Conservation (phyloP, 495 filamentous ascomycete species). For the Rhypophila decipiens region DNA sequence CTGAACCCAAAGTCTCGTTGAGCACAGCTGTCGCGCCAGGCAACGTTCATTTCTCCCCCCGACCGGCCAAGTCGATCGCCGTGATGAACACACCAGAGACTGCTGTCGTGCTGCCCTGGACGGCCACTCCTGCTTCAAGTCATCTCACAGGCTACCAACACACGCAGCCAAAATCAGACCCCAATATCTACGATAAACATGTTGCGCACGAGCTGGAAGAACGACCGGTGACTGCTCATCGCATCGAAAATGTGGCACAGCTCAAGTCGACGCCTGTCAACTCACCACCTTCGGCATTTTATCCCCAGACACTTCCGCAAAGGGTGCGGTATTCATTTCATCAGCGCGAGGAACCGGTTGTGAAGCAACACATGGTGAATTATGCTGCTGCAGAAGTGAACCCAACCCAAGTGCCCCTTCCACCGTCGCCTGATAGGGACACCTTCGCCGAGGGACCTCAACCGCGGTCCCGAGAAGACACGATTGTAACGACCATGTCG, state of each 20-base stretch:
- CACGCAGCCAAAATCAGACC: slow-evolving; percentile 36
- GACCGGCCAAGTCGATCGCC: slow-evolving; percentile 27
- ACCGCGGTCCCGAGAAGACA: slow-evolving; percentile 28
- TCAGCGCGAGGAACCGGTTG: slow-evolving; percentile 12
- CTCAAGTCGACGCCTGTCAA: slow-evolving; percentile 19
- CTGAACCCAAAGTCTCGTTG: slow-evolving; percentile 56
- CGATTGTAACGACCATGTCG: slow-evolving; percentile 33
- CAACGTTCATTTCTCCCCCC: slow-evolving; percentile 47
- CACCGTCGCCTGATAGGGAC: slow-evolving; percentile 48
- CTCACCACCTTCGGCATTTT: slow-evolving; percentile 22
- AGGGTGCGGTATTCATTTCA: slow-evolving; percentile 16
- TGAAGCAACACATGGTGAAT: slow-evolving; percentile 14
- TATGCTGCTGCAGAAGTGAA: slow-evolving; percentile 8
- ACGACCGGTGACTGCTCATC: slow-evolving; percentile 35
- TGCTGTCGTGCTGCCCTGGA: slow-evolving; percentile 24
- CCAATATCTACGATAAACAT: slow-evolving; percentile 38
- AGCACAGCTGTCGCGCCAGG: slow-evolving; percentile 59
- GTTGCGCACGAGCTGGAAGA: slow-evolving; percentile 24
- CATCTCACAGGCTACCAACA: slow-evolving; percentile 33
- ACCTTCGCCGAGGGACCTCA: slow-evolving; percentile 17
- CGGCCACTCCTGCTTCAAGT: slow-evolving; percentile 28
- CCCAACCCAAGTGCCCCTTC: slow-evolving; percentile 25
- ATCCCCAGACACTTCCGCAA: slow-evolving; percentile 21
- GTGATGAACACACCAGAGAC: slow-evolving; percentile 10
- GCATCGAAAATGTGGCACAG: slow-evolving; percentile 28